A percentile compares a stretch with the other conserved stretches of the same genome.
phyloP scores from a whole-genome alignment of 2,329 filamentous ascomycete species.

The Cyphellophora europaea region DNA sequence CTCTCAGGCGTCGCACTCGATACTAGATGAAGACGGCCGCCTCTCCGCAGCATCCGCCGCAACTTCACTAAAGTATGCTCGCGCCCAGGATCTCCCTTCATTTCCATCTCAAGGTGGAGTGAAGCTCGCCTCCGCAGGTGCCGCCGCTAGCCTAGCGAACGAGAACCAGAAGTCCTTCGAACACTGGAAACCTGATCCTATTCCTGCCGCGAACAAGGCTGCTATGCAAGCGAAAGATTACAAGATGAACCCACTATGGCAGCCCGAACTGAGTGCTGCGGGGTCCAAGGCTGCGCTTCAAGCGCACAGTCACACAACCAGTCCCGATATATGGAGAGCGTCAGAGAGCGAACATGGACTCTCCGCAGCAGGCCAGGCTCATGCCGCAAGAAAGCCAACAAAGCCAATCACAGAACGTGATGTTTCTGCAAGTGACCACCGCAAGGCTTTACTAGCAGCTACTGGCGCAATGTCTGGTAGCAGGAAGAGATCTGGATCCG shows the following conservation, averaged over 20 bases:
- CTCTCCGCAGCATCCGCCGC: conserved; percentile 51
- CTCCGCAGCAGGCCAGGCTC: conserved; percentile 60
- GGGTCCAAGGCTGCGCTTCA: conserved; percentile 67
- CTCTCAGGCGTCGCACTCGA: conserved; percentile 20
- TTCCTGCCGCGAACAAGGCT: conserved; percentile 51
- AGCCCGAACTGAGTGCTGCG: conserved; percentile 53
- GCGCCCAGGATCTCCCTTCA: conserved; percentile 63
- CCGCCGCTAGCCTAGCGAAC: conserved; percentile 67
- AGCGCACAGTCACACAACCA: conserved; percentile 47
- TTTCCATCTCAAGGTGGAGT: conserved; percentile 56
- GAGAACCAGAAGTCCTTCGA: conserved; percentile 57
- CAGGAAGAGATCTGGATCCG: conserved; percentile 57
- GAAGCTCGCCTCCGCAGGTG: conserved; percentile 54
- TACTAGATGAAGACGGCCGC: conserved; percentile 44
- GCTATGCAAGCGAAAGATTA: conserved; percentile 52
- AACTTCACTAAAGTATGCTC: conserved; percentile 60
- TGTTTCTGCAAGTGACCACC: conserved; percentile 42
- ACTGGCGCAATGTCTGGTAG: conserved; percentile 61
- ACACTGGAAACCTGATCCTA: conserved; percentile 56
- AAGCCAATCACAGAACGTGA: conserved; percentile 37
- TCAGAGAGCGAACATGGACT: conserved; percentile 44
- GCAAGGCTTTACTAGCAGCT: conserved; percentile 64
- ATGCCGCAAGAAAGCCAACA: conserved; percentile 43
- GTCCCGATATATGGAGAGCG: conserved; percentile 43
- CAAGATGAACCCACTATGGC: conserved; percentile 52